Conservation (phyloP, 352 stramenopile genomes). For the Phytophthora hybrid region DNA sequence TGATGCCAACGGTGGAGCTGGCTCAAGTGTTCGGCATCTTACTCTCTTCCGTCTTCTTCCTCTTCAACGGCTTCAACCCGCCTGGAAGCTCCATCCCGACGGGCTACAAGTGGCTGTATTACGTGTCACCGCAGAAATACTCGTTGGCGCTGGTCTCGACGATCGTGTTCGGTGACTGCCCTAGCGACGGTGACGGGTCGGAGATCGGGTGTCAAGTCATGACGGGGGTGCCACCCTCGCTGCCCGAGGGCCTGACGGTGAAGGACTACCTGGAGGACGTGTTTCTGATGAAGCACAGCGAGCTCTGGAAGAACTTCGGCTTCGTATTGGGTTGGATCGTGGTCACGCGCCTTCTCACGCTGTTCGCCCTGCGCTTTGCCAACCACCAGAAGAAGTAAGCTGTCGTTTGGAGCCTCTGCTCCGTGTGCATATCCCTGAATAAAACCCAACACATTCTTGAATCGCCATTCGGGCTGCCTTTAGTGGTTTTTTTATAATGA, state of each 20-base stretch:
- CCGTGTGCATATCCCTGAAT: not conserved
- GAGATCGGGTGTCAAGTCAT: constrained; percentile 5
- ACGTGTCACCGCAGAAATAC: constrained; percentile 18
- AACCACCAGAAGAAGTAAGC: constrained; percentile 5
- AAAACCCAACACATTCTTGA: not conserved
- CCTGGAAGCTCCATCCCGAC: not conserved
- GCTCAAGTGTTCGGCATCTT: constrained; percentile 12
- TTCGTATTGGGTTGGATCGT: not conserved
- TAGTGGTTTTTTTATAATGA: no score
- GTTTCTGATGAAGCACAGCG: constrained; percentile 16
- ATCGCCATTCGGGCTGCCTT: not conserved
- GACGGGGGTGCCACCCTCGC: constrained; percentile 11
- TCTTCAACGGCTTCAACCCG: constrained; percentile 8
- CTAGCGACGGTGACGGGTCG: constrained; percentile 3
- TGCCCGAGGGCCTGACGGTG: constrained; percentile 35
- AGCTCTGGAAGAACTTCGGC: constrained; percentile 26
- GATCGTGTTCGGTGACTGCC: constrained; percentile 12
- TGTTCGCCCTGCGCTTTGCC: not conserved
- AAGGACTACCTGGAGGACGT: constrained; percentile 39
- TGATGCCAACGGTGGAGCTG: constrained; percentile 19
- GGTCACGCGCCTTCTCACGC: not conserved
- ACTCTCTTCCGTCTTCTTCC: not conserved
- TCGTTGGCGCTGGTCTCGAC: constrained; percentile 3
- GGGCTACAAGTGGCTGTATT: constrained; percentile 12
- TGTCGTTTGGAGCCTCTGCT: no score